Evolutionary conservation across 2,329 filamentous ascomycete genomes (phyloP).

Genomic region (Colletotrichum cordylinicola): DNA sequence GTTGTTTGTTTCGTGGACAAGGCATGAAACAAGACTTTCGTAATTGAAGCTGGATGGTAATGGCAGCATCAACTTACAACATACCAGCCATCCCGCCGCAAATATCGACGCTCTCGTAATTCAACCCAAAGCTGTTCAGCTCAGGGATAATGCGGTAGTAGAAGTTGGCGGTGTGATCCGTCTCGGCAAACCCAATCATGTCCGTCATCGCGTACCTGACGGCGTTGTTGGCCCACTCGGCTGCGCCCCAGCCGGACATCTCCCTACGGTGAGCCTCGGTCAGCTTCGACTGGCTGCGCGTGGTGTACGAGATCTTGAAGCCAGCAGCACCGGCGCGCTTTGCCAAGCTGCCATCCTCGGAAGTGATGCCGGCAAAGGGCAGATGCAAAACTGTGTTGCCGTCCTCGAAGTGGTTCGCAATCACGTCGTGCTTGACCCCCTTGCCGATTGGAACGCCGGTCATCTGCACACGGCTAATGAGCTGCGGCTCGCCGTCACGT

Average conservation of each 20-base stretch:
- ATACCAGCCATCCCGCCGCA: neutral
- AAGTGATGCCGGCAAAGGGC: neutral
- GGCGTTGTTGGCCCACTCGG: too few species aligned
- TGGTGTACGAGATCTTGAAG: neutral
- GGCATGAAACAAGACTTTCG: neutral
- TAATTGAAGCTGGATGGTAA: neutral
- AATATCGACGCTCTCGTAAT: neutral
- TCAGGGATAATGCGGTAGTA: neutral
- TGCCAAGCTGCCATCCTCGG: too few species aligned
- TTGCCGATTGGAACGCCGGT: neutral
- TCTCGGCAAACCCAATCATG: neutral
- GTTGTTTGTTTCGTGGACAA: neutral
- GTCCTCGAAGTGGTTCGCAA: neutral
- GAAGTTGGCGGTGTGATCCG: neutral
- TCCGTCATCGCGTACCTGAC: neutral
- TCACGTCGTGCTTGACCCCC: neutral
- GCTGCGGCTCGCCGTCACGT: neutral
- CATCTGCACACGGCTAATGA: neutral
- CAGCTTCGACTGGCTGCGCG: too few species aligned
- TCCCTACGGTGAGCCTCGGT: too few species aligned
- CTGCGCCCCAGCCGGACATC: too few species aligned
- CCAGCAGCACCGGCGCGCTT: neutral
- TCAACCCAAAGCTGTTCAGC: neutral
- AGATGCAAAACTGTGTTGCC: neutral
- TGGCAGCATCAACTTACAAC: neutral